Evolutionary conservation across 352 stramenopile genomes (phyloP).

Genomic region (Phytopythium ostracodes): DNA sequence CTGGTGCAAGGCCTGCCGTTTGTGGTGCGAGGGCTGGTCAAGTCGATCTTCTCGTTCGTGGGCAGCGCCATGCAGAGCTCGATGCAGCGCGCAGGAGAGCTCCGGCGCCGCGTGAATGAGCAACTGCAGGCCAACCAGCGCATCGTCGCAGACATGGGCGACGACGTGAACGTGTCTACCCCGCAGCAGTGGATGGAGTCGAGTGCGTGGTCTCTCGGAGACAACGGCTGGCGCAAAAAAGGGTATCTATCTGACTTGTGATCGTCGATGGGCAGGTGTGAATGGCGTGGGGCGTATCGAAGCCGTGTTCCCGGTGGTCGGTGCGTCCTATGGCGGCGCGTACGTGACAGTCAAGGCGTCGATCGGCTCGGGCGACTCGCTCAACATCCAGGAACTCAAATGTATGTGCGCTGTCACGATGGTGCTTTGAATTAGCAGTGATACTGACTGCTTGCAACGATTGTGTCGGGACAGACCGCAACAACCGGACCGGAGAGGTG

Average conservation of each 20-base stretch:
- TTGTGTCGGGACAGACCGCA: conserved; percentile 32
- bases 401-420: conserved; percentile 29
- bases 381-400: conserved; percentile 57
- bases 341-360: conserved; percentile 53
- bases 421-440: neutral
- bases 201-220: conserved; percentile 29
- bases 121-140: conserved; percentile 44
- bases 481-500: conserved; percentile 47
- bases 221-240: no score
- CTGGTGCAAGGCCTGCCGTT: conserved; percentile 57
- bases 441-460: neutral
- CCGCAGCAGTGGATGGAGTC: conserved; percentile 74
- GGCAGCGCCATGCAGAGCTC: conserved; percentile 57
- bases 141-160: conserved; percentile 48
- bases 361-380: conserved; percentile 25
- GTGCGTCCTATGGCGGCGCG: conserved; percentile 26
- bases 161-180: conserved; percentile 39
- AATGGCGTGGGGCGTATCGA: conserved; percentile 62
- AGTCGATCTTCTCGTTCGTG: conserved; percentile 64
- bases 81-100: conserved; percentile 53
- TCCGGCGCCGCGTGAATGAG: conserved; percentile 50
- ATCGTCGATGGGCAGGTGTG: conserved; percentile 33
- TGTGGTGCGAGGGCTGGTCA: conserved; percentile 54
- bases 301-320: conserved; percentile 57
- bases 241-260: no score